phyloP scores from a whole-genome alignment of 1,139 yeast species.

The Sugiyamaella pinicola region DNA sequence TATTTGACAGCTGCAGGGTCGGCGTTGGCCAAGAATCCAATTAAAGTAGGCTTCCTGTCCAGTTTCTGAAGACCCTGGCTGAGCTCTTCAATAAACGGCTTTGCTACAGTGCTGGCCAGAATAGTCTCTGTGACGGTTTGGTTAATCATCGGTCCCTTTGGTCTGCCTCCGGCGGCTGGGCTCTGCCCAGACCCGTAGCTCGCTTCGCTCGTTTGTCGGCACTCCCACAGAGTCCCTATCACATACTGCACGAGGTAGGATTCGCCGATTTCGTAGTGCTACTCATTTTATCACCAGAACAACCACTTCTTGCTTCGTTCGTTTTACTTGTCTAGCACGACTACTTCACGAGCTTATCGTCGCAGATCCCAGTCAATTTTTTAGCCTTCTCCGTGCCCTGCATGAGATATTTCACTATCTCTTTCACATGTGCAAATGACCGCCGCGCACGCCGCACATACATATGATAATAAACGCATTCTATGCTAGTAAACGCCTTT shows the following conservation, averaged over 20 bases:
- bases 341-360: neutral
- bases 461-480: too few relatives aligned
- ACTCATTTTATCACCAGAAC: neutral
- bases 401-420: neutral
- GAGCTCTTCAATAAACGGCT: conserved; percentile 75
- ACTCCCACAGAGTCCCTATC: too few relatives aligned
- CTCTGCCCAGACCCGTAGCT: too few relatives aligned
- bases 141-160: neutral
- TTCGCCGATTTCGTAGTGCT: conserved; percentile 13
- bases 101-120: conserved; percentile 84
- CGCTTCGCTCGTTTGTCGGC: too few relatives aligned
- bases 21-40: conserved; percentile 85
- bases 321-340: neutral
- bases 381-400: neutral
- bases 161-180: neutral
- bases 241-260: conserved; percentile 26
- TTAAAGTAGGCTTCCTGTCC: conserved; percentile 65
- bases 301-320: neutral
- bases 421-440: neutral
- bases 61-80: conserved; percentile 57
- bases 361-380: neutral
- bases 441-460: too few relatives aligned
- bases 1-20: conserved; percentile 97
- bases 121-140: conserved; percentile 58
- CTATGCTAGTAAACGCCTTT: too few relatives aligned